Evolutionary conservation across 1,284 basidiomycete genomes (phyloP).

Genomic region (Testicularia cyperi): DNA sequence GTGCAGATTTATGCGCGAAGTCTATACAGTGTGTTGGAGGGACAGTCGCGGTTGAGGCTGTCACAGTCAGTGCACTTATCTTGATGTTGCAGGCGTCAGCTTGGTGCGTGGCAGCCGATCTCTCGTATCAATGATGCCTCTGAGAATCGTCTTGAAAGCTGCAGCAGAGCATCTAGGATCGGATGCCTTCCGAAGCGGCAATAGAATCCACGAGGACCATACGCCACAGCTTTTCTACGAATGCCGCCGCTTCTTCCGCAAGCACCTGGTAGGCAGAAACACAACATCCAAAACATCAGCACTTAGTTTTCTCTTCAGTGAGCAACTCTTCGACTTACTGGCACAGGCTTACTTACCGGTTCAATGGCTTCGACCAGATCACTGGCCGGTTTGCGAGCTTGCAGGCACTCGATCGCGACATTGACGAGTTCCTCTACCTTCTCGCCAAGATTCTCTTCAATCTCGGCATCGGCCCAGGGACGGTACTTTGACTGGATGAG

Average conservation of each 20-base stretch:
- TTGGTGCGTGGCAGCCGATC: no score
- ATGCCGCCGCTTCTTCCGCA: conserved; percentile 48
- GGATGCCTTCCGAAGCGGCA: conserved; percentile 24
- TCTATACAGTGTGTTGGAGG: no score
- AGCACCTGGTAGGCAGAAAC: conserved; percentile 23
- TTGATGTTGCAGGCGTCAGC: no score
- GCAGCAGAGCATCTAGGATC: conserved; percentile 1
- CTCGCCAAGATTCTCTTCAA: conserved; percentile 52
- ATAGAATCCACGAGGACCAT: conserved; percentile 44
- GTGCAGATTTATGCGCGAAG: no score
- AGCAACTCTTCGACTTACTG: no score
- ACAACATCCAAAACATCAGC: no score
- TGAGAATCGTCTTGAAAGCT: no score
- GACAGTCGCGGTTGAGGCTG: no score
- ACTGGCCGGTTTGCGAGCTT: conserved; percentile 13
- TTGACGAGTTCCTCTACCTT: conserved; percentile 49
- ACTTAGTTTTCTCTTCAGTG: no score
- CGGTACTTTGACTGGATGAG: conserved; percentile 31
- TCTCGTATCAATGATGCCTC: no score
- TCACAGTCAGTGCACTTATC: no score
- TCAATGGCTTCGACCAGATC: conserved; percentile 42
- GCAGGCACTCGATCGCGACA: conserved; percentile 38
- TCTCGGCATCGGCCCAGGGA: conserved; percentile 38
- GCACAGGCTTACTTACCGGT: conserved; percentile 32
- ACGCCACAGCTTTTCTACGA: conserved; percentile 51